These are phyloP conservation scores for Didymella keratinophila DNA, from an alignment of 2,329 filamentous ascomycete genomes.

Conservation along the genomic window DNA sequence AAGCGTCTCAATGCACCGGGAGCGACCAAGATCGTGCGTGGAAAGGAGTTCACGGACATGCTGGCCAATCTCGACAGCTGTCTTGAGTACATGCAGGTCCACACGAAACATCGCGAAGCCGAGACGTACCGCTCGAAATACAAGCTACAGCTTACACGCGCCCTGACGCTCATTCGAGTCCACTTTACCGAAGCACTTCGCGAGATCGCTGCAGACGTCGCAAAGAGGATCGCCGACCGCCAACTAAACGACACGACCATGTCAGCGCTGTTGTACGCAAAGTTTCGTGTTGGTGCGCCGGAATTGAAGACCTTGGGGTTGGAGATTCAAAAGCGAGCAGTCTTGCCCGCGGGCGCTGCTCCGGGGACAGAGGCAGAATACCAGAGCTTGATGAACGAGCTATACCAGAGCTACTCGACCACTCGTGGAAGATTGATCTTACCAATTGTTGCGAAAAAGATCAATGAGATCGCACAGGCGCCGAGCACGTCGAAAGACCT, in stretches of 20 bases:
- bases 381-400: conserved; percentile 69
- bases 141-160: conserved; percentile 76
- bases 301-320: conserved; percentile 71
- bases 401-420: conserved; percentile 69
- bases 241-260: conserved; percentile 75
- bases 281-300: conserved; percentile 71
- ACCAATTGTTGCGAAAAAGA: conserved; percentile 69
- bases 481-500: conserved; percentile 69
- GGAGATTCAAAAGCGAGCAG: conserved; percentile 72
- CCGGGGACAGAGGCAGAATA: conserved; percentile 69
- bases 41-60: conserved; percentile 86
- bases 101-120: conserved; percentile 85
- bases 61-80: conserved; percentile 87
- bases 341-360: conserved; percentile 66
- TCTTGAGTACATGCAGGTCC: conserved; percentile 87
- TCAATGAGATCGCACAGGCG: conserved; percentile 63
- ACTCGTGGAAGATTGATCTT: conserved; percentile 66
- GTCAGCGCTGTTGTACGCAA: conserved; percentile 74
- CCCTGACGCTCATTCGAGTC: conserved; percentile 71
- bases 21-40: conserved; percentile 83
- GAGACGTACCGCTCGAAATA: conserved; percentile 89
- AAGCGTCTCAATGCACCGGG: conserved; percentile 90
- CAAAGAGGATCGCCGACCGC: conserved; percentile 69
- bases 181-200: conserved; percentile 70
- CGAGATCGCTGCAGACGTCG: conserved; percentile 68